Conservation (phyloP, 1,139 yeast genomes). For the Candida sp. region DNA sequence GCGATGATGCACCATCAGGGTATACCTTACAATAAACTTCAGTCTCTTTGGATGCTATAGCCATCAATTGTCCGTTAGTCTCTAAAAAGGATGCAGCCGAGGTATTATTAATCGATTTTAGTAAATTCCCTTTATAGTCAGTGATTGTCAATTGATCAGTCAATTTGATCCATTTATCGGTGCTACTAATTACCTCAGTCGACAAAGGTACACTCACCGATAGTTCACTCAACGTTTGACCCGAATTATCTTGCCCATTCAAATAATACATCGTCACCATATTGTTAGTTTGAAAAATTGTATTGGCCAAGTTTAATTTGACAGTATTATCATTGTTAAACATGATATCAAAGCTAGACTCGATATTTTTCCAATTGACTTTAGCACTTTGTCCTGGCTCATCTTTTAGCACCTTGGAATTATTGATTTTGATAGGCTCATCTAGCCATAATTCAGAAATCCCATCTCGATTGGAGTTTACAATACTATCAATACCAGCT, state of each 20-base stretch:
- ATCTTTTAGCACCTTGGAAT: conserved; percentile 18
- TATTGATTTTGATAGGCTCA: conserved; percentile 19
- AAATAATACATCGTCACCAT: conserved; percentile 38
- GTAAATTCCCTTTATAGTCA: conserved; percentile 46
- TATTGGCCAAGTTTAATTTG: conserved; percentile 33
- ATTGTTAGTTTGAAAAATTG: conserved; percentile 35
- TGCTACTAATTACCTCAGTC: conserved; percentile 5
- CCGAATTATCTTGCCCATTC: conserved; percentile 16
- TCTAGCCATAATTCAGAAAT: conserved; percentile 49
- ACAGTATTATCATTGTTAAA: conserved; percentile 15
- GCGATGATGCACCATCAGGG: conserved; percentile 12
- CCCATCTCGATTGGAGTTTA: conserved; percentile 35
- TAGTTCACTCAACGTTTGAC: conserved; percentile 30
- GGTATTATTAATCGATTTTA: conserved; percentile 43
- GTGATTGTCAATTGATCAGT: conserved; percentile 33
- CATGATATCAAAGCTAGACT: conserved; percentile 19
- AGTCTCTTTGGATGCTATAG: conserved; percentile 42
- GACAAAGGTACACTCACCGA: conserved; percentile 20
- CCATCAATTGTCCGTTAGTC: conserved; percentile 35
- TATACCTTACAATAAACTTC: conserved; percentile 43
- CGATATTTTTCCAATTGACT: conserved; percentile 38
- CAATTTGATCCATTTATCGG: conserved; percentile 36
- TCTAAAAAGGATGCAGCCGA: conserved; percentile 55
- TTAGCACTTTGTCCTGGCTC: conserved; percentile 18
- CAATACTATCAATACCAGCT: conserved; percentile 48